Percentiles rank a stretch among this genome's conserved stretches.
phyloP scores from a whole-genome alignment of 768 basidiomycete species.

The Cubamyces lactineus region DNA sequence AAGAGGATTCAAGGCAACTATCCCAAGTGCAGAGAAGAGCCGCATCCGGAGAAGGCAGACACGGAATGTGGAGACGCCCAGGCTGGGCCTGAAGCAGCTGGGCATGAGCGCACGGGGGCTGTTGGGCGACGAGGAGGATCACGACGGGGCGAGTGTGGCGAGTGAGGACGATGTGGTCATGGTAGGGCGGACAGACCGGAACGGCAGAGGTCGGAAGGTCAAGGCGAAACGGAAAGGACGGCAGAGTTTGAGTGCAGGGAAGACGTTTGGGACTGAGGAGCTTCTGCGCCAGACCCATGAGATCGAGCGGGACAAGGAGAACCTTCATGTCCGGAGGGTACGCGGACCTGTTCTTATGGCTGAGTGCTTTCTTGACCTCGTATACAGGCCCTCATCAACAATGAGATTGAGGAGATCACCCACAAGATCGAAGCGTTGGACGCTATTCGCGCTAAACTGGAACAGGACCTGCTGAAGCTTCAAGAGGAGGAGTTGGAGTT shows the following conservation, averaged over 20 bases:
- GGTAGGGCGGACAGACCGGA: conserved; percentile 40
- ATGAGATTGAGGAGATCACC: conserved; percentile 87
- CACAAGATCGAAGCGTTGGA: conserved; percentile 88
- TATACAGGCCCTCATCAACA: conserved; percentile 76
- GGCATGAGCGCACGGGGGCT: conserved; percentile 81
- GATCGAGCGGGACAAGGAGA: conserved; percentile 90
- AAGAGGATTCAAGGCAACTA: conserved; percentile 92
- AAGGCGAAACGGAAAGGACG: conserved; percentile 54
- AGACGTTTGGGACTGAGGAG: conserved; percentile 82
- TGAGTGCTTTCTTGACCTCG: conserved; percentile 13
- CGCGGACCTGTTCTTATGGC: conserved; percentile 35
- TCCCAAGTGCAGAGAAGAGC: conserved; percentile 84
- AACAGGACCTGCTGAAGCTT: conserved; percentile 79
- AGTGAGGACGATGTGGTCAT: conserved; percentile 80
- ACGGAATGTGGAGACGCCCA: conserved; percentile 76
- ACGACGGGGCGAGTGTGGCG: conserved; percentile 61
- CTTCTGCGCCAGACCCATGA: conserved; percentile 82
- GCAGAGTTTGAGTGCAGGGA: conserved; percentile 69
- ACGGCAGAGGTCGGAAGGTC: conserved; percentile 35
- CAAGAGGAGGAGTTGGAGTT: conserved; percentile 96
- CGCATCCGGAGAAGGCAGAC: conserved; percentile 77
- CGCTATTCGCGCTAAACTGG: conserved; percentile 75
- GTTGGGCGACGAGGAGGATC: conserved; percentile 51
- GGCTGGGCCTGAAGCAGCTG: conserved; percentile 76
- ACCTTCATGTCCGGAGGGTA: conserved; percentile 86